Percentiles rank a stretch among this genome's conserved stretches.
phyloP scores from a whole-genome alignment of 768 basidiomycete species.

The Russula ochroleuca region DNA sequence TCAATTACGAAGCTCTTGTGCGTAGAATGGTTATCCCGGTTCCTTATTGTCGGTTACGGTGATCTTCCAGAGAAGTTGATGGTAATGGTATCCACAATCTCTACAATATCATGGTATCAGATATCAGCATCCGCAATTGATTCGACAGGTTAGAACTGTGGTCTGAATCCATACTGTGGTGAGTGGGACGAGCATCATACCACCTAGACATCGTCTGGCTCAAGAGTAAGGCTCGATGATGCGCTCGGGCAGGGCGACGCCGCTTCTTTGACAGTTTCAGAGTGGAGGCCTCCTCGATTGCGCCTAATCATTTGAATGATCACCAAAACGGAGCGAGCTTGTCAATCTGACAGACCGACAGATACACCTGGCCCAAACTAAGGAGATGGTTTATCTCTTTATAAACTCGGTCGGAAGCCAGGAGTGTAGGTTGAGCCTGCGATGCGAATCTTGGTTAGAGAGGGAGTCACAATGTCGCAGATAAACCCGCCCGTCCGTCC shows the following conservation, averaged over 20 bases:
- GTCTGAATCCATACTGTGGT: no score
- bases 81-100: no score
- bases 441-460: not conserved
- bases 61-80: no score
- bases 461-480: not conserved
- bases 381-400: slow-evolving; percentile 74
- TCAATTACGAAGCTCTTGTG: no score
- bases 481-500: not conserved
- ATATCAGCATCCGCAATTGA: no score
- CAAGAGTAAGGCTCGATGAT: slow-evolving; percentile 17
- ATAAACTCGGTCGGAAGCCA: slow-evolving; percentile 73
- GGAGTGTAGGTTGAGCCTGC: slow-evolving; percentile 73
- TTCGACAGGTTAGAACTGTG: no score
- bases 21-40: no score
- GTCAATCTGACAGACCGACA: no score
- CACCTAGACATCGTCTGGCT: slow-evolving; percentile 11
- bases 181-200: no score
- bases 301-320: slow-evolving; percentile 38
- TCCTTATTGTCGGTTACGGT: no score
- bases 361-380: slow-evolving; percentile 74
- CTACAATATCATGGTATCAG: no score
- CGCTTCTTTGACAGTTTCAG: slow-evolving; percentile 10
- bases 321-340: not conserved
- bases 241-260: slow-evolving; percentile 11
- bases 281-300: slow-evolving; percentile 33